Base-by-base conservation (phyloP, 1,284 basidiomycete genomes). In the Cryptococcus sp. region DNA sequence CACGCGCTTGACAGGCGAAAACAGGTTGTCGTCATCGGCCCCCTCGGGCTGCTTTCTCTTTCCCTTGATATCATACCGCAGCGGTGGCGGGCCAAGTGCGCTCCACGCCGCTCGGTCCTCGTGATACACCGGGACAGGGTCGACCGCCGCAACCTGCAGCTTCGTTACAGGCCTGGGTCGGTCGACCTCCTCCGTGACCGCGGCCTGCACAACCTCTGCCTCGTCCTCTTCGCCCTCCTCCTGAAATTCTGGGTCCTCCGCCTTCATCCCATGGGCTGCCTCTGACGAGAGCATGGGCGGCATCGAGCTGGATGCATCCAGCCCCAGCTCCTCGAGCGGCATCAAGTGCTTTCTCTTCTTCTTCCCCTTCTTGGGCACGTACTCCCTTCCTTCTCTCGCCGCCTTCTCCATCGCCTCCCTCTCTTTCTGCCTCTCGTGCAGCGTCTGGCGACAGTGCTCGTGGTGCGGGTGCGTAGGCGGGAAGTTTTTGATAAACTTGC, bases 401-500 rank as follows among this genome's bases (percentile, higher is more conserved):
- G 73, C 73, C 60, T 71, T 72, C 15, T 69, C 70, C 39, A 69
- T 70, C 6, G 64, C 63, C 20, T 70, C 70, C 38, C 64, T 56
- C 61, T 76, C 73, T 52, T 71, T 69, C 6, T 56, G 57, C n/a
- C 61, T 53, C 52, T 76, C 73, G 50, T 74, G 71, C 23, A 67
- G 44, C 0, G 73, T 76, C 58, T 76, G 73, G 9, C 70, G 66
- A 59, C 73, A 76, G 16, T 60, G 57, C 0, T 58, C 63, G 47
- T 73, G 68, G 52, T 76, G 73, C 23, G 70, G 67, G 50, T 76
- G 72, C 0, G 55, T 60, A 1, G 67, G 48, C 0, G 71, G 72
- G 38, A 76, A 74, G 53, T 72, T 76, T 58, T 76, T 76, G 67
- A 73, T 73, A 46, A 76, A 76, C 60, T 73, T 73, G 64, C 71